Evolutionary conservation across 192 early-diverging fungal species (phyloP).

Genomic region (Coemansia sp.): DNA sequence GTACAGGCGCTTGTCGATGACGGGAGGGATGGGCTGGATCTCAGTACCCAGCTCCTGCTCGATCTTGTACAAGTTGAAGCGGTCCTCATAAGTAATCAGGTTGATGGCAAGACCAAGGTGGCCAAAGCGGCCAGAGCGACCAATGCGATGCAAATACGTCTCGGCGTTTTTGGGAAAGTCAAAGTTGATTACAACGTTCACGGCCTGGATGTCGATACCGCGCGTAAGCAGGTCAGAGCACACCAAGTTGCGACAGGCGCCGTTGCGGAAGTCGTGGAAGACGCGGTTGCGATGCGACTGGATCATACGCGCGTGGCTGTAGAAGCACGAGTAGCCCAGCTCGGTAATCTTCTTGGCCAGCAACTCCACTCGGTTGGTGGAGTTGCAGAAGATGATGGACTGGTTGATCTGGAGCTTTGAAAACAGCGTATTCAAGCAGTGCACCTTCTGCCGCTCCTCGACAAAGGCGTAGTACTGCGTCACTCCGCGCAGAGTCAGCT

Average conservation of each 20-base stretch:
- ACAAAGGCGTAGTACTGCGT: slow-evolving; percentile 99
- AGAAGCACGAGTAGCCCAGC: slow-evolving; percentile 98
- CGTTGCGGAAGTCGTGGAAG: slow-evolving; percentile 98
- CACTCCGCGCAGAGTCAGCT: slow-evolving; percentile 94
- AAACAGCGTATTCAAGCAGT: slow-evolving; percentile 87
- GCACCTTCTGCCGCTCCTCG: slow-evolving; percentile 98
- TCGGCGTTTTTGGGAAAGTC: slow-evolving; percentile 99
- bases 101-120: slow-evolving; percentile 98
- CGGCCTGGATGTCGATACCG: slow-evolving; percentile 99
- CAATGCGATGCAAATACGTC: slow-evolving; percentile 98
- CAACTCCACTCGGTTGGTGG: slow-evolving; percentile 97
- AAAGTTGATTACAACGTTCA: slow-evolving; percentile 99
- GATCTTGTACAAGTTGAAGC: slow-evolving; percentile 96
- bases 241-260: slow-evolving; percentile 95
- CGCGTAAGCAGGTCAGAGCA: slow-evolving; percentile 97
- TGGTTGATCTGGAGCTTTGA: slow-evolving; percentile 99
- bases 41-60: slow-evolving; percentile 98
- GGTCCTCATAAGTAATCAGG: slow-evolving; percentile 96
- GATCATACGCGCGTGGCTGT: slow-evolving; percentile 98
- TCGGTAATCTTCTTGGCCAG: slow-evolving; percentile 99
- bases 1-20: slow-evolving; percentile 93
- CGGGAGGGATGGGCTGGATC: slow-evolving; percentile 96
- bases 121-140: slow-evolving; percentile 94
- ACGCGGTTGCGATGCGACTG: slow-evolving; percentile 98
- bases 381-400: slow-evolving; percentile 99